phyloP scores from a whole-genome alignment of 139 green algal species.

The Chlamydomonas incerta region DNA sequence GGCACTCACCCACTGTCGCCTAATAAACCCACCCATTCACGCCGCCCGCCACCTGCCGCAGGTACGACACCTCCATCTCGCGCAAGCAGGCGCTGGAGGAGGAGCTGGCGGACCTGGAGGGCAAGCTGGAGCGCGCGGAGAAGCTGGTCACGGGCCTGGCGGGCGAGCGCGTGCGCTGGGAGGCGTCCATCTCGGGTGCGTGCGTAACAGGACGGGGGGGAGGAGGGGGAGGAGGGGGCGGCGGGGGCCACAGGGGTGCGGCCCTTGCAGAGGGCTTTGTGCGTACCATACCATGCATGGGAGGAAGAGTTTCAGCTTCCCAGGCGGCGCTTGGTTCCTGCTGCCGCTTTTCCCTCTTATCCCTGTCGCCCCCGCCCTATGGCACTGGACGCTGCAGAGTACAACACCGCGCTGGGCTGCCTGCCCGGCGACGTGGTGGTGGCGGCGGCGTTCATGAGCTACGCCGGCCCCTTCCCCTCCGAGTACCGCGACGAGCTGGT shows the following conservation, averaged over 20 bases:
- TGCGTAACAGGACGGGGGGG: too few species aligned
- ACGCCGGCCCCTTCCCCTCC: constrained; percentile 85
- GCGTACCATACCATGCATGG: too few species aligned
- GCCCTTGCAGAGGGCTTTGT: too few species aligned
- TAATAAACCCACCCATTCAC: background rate
- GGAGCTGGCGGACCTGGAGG: constrained; percentile 82
- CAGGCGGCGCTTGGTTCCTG: too few species aligned
- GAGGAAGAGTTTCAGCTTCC: too few species aligned
- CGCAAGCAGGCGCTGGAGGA: constrained; percentile 82
- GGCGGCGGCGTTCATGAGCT: constrained; percentile 81
- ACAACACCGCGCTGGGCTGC: constrained; percentile 63
- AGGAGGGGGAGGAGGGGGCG: too few species aligned
- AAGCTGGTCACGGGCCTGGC: constrained; percentile 77
- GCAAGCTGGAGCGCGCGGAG: constrained; percentile 84
- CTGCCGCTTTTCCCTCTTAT: too few species aligned
- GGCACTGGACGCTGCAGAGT: too few species aligned
- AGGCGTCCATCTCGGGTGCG: constrained; percentile 77
- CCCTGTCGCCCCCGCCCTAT: too few species aligned
- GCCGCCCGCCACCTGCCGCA: background rate
- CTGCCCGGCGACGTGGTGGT: constrained; percentile 80
- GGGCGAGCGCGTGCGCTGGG: constrained; percentile 80
- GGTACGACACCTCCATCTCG: constrained; percentile 80
- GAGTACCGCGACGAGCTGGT: constrained; percentile 83
- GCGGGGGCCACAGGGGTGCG: too few species aligned
- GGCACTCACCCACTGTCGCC: too few species aligned